Base-by-base conservation (phyloP, 371 early-diverging fungal species). In the Apophysomyces trapeziformis region DNA sequence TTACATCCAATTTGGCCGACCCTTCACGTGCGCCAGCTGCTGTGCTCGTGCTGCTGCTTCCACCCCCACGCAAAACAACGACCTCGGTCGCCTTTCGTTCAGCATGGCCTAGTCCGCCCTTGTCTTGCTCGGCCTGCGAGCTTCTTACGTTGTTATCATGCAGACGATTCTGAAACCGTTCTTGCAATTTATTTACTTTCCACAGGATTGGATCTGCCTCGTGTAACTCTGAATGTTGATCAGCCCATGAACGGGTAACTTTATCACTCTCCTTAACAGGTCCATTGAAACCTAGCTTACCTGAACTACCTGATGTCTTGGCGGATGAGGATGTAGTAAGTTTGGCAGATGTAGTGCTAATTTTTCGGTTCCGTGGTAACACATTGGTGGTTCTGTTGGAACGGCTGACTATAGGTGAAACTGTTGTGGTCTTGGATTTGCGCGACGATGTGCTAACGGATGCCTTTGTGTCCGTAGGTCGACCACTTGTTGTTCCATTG, bases 101-200 rank as follows among this genome's bases (percentile, higher is more conserved):
- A n/a, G 14, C 37, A 39, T 60, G 61, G 12, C 5, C 16, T 4
- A 60, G 47, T n/a, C 18, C 9, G 36, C 45, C 47, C 44, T 64
- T 64, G 36, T 68, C 68, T 18, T 47, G 60, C 61, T 68, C 68
- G 64, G 60, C 68, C 65, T 61, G 64, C 64, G 68, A 68, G 68
- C 63, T 37, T 60, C 59, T 47, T 6, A 47, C n/a, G 16, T n/a
- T 35, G 44, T 54, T 60, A 9, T 69, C 73, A 5, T 69, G 64
- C 13, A 69, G 67, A 13, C 69, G 58, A 2, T 57, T 65, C 39
- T 69, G 69, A 32, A 73, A 64, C 7, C 68, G 69, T 44, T 64
- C 73, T 43, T 69, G 73, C 26, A 73, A 54, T 12, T 57, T 54
- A 1, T 66, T 46, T 5, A 57, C 58, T 43, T 66, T 65, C 7